Evolutionary conservation across 2,329 filamentous ascomycete species (phyloP), one percentile per base, ranked within the genome.

Genomic region (Corynespora cassiicola): DNA sequence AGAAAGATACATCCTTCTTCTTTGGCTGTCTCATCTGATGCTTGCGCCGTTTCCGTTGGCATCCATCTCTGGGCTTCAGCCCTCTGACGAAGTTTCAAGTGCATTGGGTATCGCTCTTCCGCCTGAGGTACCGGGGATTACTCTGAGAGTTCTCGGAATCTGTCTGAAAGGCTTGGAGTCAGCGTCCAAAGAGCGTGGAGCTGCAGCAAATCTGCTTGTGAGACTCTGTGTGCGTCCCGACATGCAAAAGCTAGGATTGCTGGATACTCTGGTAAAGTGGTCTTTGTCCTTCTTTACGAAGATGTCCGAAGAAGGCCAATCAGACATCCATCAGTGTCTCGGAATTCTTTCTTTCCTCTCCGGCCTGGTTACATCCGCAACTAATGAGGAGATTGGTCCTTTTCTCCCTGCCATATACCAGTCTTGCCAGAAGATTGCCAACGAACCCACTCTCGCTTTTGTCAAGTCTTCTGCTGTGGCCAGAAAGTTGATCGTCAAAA

Each of bases 151-250:
- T 7, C 73, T 96, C 5, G 81, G 82, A 0, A 67, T 95, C 17
- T 88, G 85, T 6, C 72, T 90, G 36, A 77, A 80, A 39, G 88
- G 90, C 58, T 78, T 97, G 11, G 74, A 80, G 5, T 82, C 81
- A 1, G 79, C 92, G 0, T 90, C 91, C 0, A 96, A 95, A 56
- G 92, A 96, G 62, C 82, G 88, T 40, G 89, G 94, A 67, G 90
- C 90, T 7, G 91, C 94, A n/a, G 90, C 86, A 42, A 77, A 82
- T 2, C 75, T 97, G 16, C 75, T 99, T 6, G 88, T 95, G 12
- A 81, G 90, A 29, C 75, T 96, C 29, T 82, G 85, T n/a, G 83
- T 91, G 63, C 82, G 94, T 11, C 83, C 82, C 30, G 94, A 99
- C 64, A 96, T 97, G 89, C 88, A 92, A 67, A 74, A 80, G 33